A percentile compares a stretch with the other conserved stretches of the same genome.
phyloP scores from a whole-genome alignment of 2,329 filamentous ascomycete genomes.

The Tolypocladium endophyticum region DNA sequence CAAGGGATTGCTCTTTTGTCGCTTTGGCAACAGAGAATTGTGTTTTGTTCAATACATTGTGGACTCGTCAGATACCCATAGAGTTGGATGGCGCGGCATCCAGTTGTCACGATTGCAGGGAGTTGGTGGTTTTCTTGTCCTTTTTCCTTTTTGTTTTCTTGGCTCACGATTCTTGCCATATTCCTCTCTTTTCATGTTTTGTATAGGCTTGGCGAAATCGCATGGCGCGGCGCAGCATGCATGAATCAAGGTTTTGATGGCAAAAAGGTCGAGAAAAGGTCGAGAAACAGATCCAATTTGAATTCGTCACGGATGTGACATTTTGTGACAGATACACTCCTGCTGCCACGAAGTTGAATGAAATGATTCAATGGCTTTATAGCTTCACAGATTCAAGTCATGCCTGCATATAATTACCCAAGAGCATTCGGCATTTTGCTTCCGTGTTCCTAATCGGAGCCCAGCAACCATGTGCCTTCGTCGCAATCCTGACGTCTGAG shows the following conservation, averaged over 20 bases:
- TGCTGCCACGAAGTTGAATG: neutral
- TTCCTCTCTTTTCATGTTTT: slow-evolving; percentile 3
- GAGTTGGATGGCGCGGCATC: slow-evolving; percentile 11
- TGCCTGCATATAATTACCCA: neutral
- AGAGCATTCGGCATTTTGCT: neutral
- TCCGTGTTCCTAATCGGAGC: neutral
- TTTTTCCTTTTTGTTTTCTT: slow-evolving; percentile 3
- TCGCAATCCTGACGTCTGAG: neutral
- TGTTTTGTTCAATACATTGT: neutral
- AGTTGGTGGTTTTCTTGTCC: slow-evolving; percentile 1
- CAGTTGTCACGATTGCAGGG: neutral
- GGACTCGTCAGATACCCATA: slow-evolving; percentile 12
- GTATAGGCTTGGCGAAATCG: neutral
- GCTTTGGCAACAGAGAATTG: neutral
- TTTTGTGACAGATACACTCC: neutral
- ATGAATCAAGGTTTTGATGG: neutral
- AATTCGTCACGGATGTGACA: neutral
- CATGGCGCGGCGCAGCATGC: neutral
- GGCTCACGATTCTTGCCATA: neutral
- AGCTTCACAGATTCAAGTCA: neutral
- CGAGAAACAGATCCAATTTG: neutral
- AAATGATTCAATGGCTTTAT: neutral
- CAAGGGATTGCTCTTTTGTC: neutral
- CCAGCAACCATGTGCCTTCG: neutral
- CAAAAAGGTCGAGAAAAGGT: neutral